Percentiles rank a stretch among this genome's conserved stretches.
Conservation (phyloP, 2,329 filamentous ascomycete genomes). For the Fusarium temperatum region DNA sequence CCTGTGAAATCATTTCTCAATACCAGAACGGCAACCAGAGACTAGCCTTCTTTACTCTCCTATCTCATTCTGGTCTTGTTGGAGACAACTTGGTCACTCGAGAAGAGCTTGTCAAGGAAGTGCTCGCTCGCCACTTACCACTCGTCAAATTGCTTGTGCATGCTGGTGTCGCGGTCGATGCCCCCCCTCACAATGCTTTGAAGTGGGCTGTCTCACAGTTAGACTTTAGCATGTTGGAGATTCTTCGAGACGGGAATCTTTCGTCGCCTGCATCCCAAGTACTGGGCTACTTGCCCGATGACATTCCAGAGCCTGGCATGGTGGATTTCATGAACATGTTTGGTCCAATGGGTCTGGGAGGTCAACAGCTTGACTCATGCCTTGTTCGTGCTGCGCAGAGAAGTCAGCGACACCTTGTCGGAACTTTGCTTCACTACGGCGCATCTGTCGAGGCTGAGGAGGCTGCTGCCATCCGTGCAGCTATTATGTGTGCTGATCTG, state of each 20-base stretch:
- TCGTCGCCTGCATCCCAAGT: not conserved
- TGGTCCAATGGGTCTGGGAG: not conserved
- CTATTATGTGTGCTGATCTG: not conserved
- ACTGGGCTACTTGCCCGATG: not conserved
- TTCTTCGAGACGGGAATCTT: not conserved
- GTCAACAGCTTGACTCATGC: not conserved
- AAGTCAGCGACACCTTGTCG: not conserved
- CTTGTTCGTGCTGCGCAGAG: not conserved
- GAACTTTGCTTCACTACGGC: not conserved
- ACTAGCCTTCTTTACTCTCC: not conserved
- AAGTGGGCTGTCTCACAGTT: not conserved
- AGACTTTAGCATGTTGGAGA: constrained; percentile 3
- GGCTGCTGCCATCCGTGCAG: not conserved
- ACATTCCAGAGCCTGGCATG: not conserved
- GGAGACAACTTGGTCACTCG: not conserved
- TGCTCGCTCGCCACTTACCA: not conserved
- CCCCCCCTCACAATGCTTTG: not conserved
- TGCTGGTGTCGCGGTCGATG: not conserved
- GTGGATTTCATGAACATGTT: not conserved
- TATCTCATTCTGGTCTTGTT: not conserved
- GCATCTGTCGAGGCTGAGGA: constrained; percentile 2
- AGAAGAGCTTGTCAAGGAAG: not conserved
- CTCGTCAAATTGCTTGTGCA: not conserved
- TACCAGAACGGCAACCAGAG: not conserved
- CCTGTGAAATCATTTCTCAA: not conserved